These are phyloP conservation scores for Huntiella abstrusa DNA, from an alignment of 2,329 filamentous ascomycete species.

Conservation along the genomic window DNA sequence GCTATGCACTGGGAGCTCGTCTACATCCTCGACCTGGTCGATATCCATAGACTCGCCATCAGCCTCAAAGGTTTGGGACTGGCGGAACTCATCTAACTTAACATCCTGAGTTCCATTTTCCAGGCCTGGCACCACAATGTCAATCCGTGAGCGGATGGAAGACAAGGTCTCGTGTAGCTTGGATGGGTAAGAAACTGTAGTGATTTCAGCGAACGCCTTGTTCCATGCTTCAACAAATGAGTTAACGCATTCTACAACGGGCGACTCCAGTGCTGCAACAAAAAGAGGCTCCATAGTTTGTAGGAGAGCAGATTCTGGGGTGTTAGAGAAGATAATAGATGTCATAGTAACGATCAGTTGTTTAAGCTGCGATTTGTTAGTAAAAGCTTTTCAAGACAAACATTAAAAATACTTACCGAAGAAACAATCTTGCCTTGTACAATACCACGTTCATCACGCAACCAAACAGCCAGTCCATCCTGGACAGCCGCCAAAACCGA, in stretches of 20 bases:
- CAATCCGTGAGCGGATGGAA: slow-evolving; percentile 35
- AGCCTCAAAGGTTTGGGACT: slow-evolving; percentile 13
- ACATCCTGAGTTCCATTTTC: slow-evolving; percentile 14
- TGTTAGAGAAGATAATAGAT: slow-evolving; percentile 17
- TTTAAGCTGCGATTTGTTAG: too few relatives aligned
- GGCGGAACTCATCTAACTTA: slow-evolving; percentile 14
- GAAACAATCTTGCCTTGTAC: background rate
- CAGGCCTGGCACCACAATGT: slow-evolving; percentile 26
- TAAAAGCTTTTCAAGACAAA: too few relatives aligned
- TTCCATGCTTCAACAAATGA: slow-evolving; percentile 46
- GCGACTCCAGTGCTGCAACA: slow-evolving; percentile 38
- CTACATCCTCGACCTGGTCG: too few relatives aligned
- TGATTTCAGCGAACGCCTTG: slow-evolving; percentile 40
- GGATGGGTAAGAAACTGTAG: slow-evolving; percentile 43
- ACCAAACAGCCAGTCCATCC: slow-evolving; percentile 40
- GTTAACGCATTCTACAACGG: slow-evolving; percentile 34
- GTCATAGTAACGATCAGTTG: slow-evolving; percentile 29
- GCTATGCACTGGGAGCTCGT: too few relatives aligned
- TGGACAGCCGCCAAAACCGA: slow-evolving; percentile 43
- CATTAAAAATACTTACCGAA: too few relatives aligned
- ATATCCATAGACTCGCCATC: background rate
- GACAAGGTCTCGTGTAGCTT: slow-evolving; percentile 43
- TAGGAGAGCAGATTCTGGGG: too few relatives aligned
- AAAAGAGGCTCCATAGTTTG: slow-evolving; percentile 31
- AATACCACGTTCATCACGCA: slow-evolving; percentile 30